These are phyloP conservation scores for Russula olivacea DNA, from an alignment of 768 basidiomycete genomes.

Conservation along the genomic window DNA sequence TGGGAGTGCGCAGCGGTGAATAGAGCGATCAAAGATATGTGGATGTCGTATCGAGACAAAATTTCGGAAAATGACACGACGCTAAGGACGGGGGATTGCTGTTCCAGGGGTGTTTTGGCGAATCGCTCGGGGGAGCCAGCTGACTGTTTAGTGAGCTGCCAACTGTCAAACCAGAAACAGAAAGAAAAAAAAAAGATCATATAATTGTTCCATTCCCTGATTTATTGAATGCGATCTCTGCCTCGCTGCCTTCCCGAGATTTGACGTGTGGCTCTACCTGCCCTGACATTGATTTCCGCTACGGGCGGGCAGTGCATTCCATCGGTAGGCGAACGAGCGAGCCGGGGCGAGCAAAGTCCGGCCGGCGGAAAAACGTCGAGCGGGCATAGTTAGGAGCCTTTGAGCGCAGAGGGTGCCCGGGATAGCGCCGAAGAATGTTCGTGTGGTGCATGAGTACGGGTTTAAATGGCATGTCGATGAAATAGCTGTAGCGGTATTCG, in stretches of 20 bases:
- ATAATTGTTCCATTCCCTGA: background rate
- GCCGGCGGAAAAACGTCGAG: slow-evolving; percentile 15
- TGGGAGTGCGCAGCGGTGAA: background rate
- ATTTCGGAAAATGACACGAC: slow-evolving; percentile 9
- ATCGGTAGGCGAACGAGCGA: slow-evolving; percentile 7
- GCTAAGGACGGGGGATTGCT: background rate
- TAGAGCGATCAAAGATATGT: background rate
- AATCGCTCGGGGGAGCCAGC: slow-evolving; percentile 8
- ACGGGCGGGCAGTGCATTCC: background rate
- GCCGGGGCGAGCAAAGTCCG: slow-evolving; percentile 21
- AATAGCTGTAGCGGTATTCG: background rate
- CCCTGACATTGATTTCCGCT: background rate
- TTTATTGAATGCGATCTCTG: background rate
- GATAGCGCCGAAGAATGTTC: slow-evolving; percentile 20
- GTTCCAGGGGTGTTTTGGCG: slow-evolving; percentile 2
- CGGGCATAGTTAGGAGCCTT: background rate
- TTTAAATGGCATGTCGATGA: slow-evolving; percentile 16
- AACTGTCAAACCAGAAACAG: slow-evolving; percentile 10
- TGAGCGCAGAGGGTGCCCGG: background rate
- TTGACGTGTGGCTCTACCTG: background rate
- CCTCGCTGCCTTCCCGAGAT: background rate
- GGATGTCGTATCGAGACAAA: background rate
- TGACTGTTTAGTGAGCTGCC: slow-evolving; percentile 6
- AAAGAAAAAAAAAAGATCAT: background rate
- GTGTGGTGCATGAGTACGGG: background rate